Conservation (phyloP, 306 rosid species). For the Fragaria ananassa region DNA sequence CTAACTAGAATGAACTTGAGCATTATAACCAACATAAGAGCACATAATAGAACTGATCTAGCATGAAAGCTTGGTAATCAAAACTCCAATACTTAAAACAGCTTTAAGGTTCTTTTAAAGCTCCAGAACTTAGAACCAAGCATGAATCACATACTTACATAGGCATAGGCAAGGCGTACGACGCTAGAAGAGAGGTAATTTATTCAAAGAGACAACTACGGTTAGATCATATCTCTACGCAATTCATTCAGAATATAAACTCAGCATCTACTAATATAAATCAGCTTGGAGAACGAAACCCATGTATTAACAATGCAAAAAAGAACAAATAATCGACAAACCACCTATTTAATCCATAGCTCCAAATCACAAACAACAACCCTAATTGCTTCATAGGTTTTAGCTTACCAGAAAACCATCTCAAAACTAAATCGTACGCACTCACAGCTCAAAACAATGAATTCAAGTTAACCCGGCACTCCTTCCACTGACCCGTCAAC, state of each 20-base stretch:
- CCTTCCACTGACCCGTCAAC: background rate
- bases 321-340: background rate
- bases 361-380: background rate
- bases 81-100: background rate
- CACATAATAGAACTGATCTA: background rate
- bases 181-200: background rate
- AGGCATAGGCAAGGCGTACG: background rate
- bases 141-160: background rate
- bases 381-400: background rate
- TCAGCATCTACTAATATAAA: background rate
- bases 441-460: background rate
- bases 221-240: background rate
- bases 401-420: background rate
- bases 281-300: background rate
- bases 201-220: background rate
- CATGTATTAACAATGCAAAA: background rate
- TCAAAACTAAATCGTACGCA: background rate
- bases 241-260: background rate
- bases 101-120: background rate
- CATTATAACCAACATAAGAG: background rate
- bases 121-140: background rate
- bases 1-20: background rate
- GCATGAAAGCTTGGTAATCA: background rate
- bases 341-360: background rate
- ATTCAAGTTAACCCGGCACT: conserved; percentile 7